Conservation (phyloP, 331 rosid genomes). For the Malus hybrid region DNA sequence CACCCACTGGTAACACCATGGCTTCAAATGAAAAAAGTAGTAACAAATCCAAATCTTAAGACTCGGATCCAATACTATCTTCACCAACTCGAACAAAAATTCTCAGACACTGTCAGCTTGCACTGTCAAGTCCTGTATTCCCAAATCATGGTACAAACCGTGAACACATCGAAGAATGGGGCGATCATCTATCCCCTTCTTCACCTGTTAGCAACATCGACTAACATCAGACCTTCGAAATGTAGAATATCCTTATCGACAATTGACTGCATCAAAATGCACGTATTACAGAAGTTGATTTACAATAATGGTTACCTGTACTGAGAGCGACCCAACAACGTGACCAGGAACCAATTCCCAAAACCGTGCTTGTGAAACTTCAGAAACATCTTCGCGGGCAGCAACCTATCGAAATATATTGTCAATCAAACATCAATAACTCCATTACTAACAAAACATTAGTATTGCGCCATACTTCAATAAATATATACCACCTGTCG, state of each 20-base stretch:
- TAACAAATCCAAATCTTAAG: not conserved
- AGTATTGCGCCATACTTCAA: not conserved
- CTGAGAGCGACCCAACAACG: constrained; percentile 67
- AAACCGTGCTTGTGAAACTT: constrained; percentile 72
- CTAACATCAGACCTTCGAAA: constrained; percentile 12
- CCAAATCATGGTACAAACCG: constrained; percentile 85
- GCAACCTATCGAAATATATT: constrained; percentile 37
- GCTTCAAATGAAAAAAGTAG: not conserved
- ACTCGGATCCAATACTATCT: not conserved
- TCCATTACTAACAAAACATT: not conserved
- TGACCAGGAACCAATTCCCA: constrained; percentile 98
- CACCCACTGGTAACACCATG: no score
- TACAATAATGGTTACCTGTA: constrained; percentile 42
- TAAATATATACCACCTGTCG: constrained; percentile 65
- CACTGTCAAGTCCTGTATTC: constrained; percentile 77
- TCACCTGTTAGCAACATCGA: constrained; percentile 46
- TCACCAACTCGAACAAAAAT: not conserved
- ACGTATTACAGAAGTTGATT: not conserved
- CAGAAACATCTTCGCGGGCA: constrained; percentile 68
- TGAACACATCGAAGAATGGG: constrained; percentile 69
- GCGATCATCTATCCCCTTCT: constrained; percentile 63
- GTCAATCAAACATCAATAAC: not conserved
- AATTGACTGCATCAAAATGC: not conserved
- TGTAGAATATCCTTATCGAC: not conserved
- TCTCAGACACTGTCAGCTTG: constrained; percentile 56